These are phyloP conservation scores for Stenocarpella maydis DNA, from an alignment of 2,329 filamentous ascomycete genomes.

Conservation along the genomic window DNA sequence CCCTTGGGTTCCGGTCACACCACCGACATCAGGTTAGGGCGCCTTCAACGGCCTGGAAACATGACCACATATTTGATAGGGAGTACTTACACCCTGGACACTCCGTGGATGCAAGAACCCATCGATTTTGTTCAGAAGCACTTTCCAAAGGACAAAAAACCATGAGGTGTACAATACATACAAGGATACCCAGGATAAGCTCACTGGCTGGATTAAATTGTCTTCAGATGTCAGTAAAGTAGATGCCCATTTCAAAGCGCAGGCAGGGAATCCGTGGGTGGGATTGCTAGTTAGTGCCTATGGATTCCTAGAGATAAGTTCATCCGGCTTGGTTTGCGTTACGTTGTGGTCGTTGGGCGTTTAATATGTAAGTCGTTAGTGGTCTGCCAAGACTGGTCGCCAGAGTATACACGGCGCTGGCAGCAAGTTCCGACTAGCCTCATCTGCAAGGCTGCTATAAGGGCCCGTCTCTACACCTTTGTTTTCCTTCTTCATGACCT, in stretches of 20 bases:
- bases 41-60: background rate
- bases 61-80: constrained; percentile 32
- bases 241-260: too few species aligned
- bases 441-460: too few species aligned
- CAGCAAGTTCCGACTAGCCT: too few species aligned
- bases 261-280: background rate
- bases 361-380: too few species aligned
- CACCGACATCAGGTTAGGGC: background rate
- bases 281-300: too few species aligned
- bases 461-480: too few species aligned
- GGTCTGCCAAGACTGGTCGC: too few species aligned
- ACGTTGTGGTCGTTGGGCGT: background rate
- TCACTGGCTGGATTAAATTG: background rate
- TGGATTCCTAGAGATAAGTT: background rate
- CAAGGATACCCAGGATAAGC: background rate
- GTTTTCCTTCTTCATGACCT: too few species aligned
- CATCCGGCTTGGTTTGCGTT: background rate
- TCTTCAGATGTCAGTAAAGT: background rate
- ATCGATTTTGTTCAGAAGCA: background rate
- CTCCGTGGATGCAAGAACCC: background rate
- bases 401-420: too few species aligned
- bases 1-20: background rate
- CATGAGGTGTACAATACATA: background rate
- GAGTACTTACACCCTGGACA: constrained; percentile 22
- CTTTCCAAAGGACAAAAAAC: background rate